Conservation (phyloP, 306 rosid genomes). For the Rosa chinensis region DNA sequence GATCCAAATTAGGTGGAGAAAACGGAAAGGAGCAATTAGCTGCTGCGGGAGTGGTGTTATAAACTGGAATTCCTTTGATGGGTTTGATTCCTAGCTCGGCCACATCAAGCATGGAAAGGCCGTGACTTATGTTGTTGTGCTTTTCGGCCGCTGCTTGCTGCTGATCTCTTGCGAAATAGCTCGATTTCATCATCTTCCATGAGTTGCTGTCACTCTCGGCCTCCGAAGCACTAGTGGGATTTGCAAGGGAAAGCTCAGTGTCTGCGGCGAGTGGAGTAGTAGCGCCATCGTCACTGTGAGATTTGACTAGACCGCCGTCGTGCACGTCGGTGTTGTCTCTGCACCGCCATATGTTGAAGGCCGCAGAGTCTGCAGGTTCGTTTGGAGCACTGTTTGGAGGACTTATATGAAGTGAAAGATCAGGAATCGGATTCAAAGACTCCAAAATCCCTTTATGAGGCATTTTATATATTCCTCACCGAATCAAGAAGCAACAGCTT, state of each 20-base stretch:
- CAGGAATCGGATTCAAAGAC: slow-evolving; percentile 61
- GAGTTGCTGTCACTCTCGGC: slow-evolving; percentile 38
- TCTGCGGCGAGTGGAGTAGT: slow-evolving; percentile 4
- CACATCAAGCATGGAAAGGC: slow-evolving; percentile 31
- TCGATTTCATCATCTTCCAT: slow-evolving; percentile 33
- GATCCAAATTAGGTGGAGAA: slow-evolving; percentile 3
- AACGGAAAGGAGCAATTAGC: slow-evolving; percentile 27
- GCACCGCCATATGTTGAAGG: slow-evolving; percentile 59
- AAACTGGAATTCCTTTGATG: slow-evolving; percentile 70
- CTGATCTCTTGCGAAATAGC: slow-evolving; percentile 14
- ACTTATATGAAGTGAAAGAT: slow-evolving; percentile 81
- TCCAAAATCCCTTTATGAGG: slow-evolving; percentile 28
- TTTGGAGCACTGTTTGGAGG: slow-evolving; percentile 58
- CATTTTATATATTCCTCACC: slow-evolving; percentile 32
- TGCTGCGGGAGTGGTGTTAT: slow-evolving; percentile 22
- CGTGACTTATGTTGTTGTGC: slow-evolving; percentile 17
- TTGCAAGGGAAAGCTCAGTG: slow-evolving; percentile 49
- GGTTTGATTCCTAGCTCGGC: slow-evolving; percentile 36
- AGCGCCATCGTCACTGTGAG: slow-evolving; percentile 37
- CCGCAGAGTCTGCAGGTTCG: slow-evolving; percentile 33
- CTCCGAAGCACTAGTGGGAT: slow-evolving; percentile 32
- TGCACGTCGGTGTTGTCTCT: neutral
- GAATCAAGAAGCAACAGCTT: neutral
- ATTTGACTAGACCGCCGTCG: slow-evolving; percentile 24
- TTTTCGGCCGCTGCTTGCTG: neutral